Percentiles rank a stretch among this genome's conserved stretches.
phyloP scores from a whole-genome alignment of 345 rosid species.

The Linum trigynum region DNA sequence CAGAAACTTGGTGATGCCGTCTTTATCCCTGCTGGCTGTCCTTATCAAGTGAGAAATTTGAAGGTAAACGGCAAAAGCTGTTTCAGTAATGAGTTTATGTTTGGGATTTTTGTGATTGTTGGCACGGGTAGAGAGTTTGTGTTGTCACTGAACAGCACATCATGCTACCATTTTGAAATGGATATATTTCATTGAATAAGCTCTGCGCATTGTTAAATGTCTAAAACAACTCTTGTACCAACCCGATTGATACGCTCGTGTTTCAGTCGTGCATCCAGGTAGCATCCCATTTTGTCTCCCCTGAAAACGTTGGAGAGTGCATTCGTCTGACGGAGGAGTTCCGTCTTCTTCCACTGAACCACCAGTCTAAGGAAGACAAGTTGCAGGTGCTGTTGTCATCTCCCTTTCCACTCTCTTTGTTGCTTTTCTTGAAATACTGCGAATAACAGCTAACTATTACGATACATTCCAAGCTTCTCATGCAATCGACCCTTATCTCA shows the following conservation, averaged over 20 bases:
- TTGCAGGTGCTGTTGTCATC: background rate
- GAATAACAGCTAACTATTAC: no score
- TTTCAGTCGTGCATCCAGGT: slow-evolving; percentile 1
- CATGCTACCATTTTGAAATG: no score
- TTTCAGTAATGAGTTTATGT: background rate
- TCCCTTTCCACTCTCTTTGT: background rate
- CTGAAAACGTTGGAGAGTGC: slow-evolving; percentile 1
- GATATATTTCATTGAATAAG: no score
- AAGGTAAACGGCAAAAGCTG: background rate
- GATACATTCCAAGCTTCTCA: no score
- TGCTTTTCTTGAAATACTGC: background rate
- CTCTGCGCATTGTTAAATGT: background rate
- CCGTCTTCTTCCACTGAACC: background rate
- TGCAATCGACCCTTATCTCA: no score
- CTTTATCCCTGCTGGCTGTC: slow-evolving; percentile 4
- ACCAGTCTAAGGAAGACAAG: background rate
- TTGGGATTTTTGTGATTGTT: no score
- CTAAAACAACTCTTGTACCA: background rate
- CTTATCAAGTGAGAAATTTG: slow-evolving; percentile 1
- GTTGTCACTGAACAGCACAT: no score
- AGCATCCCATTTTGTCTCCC: background rate
- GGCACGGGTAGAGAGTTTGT: no score
- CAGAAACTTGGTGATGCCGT: slow-evolving; percentile 6
- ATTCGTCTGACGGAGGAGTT: slow-evolving; percentile 1
- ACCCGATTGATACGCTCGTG: no score